These are phyloP conservation scores for Gossypium anomalum DNA, from an alignment of 345 rosid species.

Conservation along the genomic window DNA sequence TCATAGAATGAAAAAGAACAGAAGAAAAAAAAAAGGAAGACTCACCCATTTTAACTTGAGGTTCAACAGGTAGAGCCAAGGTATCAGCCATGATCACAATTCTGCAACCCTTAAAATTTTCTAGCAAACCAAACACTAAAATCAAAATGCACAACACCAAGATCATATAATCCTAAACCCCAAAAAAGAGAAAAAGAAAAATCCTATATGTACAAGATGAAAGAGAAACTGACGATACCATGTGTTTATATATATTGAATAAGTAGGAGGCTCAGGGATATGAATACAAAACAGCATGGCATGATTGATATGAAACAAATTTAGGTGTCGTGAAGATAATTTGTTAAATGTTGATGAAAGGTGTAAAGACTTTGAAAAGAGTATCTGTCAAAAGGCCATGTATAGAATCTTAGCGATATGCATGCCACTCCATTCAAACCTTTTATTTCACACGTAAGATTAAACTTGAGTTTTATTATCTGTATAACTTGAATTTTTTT, in stretches of 20 bases:
- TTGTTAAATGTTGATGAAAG: too few relatives aligned
- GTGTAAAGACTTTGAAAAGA: too few relatives aligned
- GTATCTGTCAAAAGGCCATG: neutral
- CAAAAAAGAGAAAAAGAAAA: neutral
- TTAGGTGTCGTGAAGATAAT: too few relatives aligned
- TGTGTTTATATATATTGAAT: too few relatives aligned
- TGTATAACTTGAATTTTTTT: too few relatives aligned
- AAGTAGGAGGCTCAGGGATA: too few relatives aligned
- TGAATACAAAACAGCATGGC: too few relatives aligned
- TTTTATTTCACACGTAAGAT: neutral
- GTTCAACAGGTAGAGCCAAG: slow-evolving; percentile 2
- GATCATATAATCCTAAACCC: neutral
- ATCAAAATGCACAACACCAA: neutral
- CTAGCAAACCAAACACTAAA: neutral
- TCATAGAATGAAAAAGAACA: too few relatives aligned
- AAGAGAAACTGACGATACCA: too few relatives aligned
- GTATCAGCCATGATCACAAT: slow-evolving; percentile 13
- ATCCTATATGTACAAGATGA: too few relatives aligned
- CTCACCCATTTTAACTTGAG: slow-evolving; percentile 4
- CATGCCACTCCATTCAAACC: slow-evolving; percentile 21
- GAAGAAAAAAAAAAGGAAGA: neutral
- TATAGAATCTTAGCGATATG: slow-evolving; percentile 4
- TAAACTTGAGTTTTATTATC: too few relatives aligned
- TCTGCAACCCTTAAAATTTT: neutral
- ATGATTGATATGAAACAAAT: too few relatives aligned